Percentiles rank a stretch among this genome's conserved stretches.
These are phyloP conservation scores for Psilocybe azurescens DNA, from an alignment of 768 basidiomycete species.

Conservation along the genomic window DNA sequence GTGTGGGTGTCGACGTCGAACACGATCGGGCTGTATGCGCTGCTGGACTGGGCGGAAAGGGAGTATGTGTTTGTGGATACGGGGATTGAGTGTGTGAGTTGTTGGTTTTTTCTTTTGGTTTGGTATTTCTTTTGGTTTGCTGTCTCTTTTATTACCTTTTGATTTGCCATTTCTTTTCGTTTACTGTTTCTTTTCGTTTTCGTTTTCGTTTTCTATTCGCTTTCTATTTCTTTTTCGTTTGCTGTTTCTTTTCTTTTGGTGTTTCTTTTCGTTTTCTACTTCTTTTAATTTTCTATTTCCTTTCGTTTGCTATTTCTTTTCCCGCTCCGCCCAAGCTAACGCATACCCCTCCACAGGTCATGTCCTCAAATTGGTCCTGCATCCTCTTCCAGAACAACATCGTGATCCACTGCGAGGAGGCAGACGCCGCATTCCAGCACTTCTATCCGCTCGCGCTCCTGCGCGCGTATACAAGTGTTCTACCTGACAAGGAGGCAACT, in stretches of 20 bases:
- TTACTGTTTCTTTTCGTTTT: too few species aligned
- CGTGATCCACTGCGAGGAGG: conserved; percentile 78
- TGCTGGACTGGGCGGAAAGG: conserved; percentile 67
- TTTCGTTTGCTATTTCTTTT: too few species aligned
- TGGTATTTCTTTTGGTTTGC: conserved; percentile 4
- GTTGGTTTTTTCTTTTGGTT: not conserved
- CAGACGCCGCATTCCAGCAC: conserved; percentile 66
- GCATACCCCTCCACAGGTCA: conserved; percentile 41
- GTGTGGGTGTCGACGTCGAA: conserved; percentile 66
- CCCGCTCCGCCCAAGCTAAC: not conserved
- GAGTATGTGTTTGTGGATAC: conserved; percentile 79
- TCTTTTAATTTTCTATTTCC: too few species aligned
- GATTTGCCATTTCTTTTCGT: too few species aligned
- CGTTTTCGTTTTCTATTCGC: too few species aligned
- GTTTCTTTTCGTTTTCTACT: too few species aligned
- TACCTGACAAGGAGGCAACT: conserved; percentile 33
- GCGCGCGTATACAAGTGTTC: conserved; percentile 32
- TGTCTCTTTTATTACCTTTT: not conserved
- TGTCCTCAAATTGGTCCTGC: conserved; percentile 80
- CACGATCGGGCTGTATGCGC: conserved; percentile 64
- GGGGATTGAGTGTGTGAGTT: conserved; percentile 72
- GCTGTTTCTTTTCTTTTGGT: too few species aligned
- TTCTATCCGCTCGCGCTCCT: conserved; percentile 65
- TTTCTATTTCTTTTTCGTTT: too few species aligned
- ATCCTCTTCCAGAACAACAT: conserved; percentile 69